phyloP scores from a whole-genome alignment of 176 grass and related monocot genomes.

The Olyra latifolia region DNA sequence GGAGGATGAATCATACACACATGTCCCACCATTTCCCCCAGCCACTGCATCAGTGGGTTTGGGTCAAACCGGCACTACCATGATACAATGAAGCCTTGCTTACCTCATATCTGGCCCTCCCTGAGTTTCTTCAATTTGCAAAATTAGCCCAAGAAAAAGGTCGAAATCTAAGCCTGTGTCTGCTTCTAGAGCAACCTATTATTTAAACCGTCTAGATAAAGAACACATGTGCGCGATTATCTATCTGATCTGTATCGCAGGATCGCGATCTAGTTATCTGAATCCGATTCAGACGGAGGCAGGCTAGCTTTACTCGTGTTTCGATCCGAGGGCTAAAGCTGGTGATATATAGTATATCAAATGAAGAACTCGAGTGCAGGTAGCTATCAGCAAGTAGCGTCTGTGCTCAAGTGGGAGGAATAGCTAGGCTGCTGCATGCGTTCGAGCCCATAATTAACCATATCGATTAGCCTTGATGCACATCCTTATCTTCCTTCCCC shows the following conservation, averaged over 20 bases:
- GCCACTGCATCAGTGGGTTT: slow-evolving; percentile 4
- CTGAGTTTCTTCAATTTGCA: background rate
- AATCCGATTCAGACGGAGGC: slow-evolving; percentile 3
- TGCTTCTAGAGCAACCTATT: background rate
- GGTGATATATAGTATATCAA: background rate
- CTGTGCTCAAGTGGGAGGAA: background rate
- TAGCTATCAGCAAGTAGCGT: slow-evolving; percentile 9
- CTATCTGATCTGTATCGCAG: slow-evolving; percentile 18
- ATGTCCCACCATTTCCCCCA: slow-evolving; percentile 14
- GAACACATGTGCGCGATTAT: background rate
- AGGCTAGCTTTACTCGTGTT: slow-evolving; percentile 1
- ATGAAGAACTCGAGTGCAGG: slow-evolving; percentile 17
- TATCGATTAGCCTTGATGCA: slow-evolving; percentile 7
- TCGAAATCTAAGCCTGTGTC: background rate
- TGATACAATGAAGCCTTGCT: background rate
- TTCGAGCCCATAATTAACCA: slow-evolving; percentile 2
- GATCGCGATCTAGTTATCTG: slow-evolving; percentile 14
- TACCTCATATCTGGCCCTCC: background rate
- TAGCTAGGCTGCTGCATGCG: background rate
- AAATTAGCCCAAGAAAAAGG: background rate
- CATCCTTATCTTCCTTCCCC: background rate
- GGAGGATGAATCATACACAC: background rate
- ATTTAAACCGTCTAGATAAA: background rate
- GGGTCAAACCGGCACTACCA: slow-evolving; percentile 40
- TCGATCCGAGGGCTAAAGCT: background rate